Evolutionary conservation across 192 early-diverging fungal genomes (phyloP), one percentile per base, ranked within the genome.

Genomic region (Mortierella hygrophila): DNA sequence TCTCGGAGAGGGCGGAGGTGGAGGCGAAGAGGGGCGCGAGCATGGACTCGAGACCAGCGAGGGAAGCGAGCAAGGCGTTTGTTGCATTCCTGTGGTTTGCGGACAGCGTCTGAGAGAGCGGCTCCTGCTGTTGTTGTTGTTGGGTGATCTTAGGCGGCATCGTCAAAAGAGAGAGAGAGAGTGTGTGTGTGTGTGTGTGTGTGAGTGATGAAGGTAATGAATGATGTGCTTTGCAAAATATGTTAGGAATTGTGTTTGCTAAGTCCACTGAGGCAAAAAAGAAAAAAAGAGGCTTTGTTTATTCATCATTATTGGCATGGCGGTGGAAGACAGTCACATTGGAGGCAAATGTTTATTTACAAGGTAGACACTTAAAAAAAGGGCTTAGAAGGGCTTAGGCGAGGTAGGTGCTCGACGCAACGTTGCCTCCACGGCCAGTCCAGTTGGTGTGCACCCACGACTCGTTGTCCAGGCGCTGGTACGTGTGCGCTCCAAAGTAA

Each of bases 401-500:
- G 80, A 91, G 87, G 76, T 93, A 93, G 73, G 91, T 89, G 23
- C 90, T 85, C 47, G 92, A 85, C 75, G 89, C 84, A 42, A 93
- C 90, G 46, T 92, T 90, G 79, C 92, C 98, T 87, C 98, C 98
- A 76, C 94, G 94, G 70, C 97, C 98, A 82, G 97, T 98, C 98
- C 97, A 99, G 96, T 99, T 99, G 90, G 97, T 96, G 95, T 99
- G 98, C 73, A 97, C 88, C 89, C 79, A 91, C 63, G 96, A 96
- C 55, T 94, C 94, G 82, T 91, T 90, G 83, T 88, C 92, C 78
- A 96, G 90, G 37, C 94, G 92, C 93, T 98, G 96, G 90, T 97
- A 99, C 40, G 97, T 97, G 93, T 99, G 98, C 37, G 98, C 98
- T 83, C 97, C 98, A 93, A 99, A 99, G 94, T 97, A 99, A 90